These are phyloP conservation scores for Platanthera zijinensis DNA, from an alignment of 106 monocot species.

Conservation along the genomic window DNA sequence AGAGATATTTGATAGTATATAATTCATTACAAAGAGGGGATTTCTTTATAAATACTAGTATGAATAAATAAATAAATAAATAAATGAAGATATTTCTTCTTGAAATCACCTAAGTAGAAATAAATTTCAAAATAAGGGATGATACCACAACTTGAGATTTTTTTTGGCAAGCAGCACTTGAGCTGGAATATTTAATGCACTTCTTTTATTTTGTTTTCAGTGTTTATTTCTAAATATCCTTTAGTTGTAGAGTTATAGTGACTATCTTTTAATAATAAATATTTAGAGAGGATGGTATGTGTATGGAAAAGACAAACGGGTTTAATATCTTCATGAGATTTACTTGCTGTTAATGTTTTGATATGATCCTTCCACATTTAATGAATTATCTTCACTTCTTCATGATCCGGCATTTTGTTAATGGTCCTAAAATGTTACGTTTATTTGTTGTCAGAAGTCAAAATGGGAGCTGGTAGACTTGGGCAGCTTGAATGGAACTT, in stretches of 20 bases:
- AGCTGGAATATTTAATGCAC: background rate
- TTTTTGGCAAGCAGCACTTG: background rate
- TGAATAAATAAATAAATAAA: no score
- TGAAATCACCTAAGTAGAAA: background rate
- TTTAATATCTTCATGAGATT: background rate
- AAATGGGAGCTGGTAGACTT: conserved; percentile 86
- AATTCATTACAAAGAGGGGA: no score
- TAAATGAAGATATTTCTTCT: background rate
- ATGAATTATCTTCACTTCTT: background rate
- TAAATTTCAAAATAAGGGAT: background rate
- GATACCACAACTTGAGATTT: background rate
- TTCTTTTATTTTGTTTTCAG: background rate
- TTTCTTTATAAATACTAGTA: no score
- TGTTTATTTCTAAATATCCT: background rate
- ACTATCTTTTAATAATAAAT: background rate
- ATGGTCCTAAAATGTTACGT: background rate
- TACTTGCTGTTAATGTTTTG: background rate
- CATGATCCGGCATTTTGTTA: background rate
- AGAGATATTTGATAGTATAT: no score
- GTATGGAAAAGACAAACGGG: background rate
- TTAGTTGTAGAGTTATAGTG: background rate
- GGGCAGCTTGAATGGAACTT: conserved; percentile 95
- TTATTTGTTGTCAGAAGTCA: conserved; percentile 35
- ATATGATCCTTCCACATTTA: background rate
- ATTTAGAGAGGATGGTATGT: background rate